Conservation (phyloP, 768 basidiomycete genomes). For the Termitomyces eurrhizus region DNA sequence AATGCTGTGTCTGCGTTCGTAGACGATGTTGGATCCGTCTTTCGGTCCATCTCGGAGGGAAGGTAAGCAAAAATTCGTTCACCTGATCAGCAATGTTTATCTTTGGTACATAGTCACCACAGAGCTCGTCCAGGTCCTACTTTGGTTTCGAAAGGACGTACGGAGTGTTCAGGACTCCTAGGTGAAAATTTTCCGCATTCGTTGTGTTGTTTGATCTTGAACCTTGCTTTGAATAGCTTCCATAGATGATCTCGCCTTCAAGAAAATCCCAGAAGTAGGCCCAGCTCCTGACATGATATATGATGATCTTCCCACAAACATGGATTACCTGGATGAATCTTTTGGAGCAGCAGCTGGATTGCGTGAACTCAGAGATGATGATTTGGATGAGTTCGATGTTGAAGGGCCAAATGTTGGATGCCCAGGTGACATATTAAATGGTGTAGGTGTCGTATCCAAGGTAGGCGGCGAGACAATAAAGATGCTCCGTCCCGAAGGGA, state of each 20-base stretch:
- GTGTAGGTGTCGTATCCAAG: slow-evolving; percentile 48
- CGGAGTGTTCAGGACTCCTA: slow-evolving; percentile 26
- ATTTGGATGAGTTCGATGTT: slow-evolving; percentile 61
- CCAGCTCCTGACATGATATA: slow-evolving; percentile 82
- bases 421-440: slow-evolving; percentile 20
- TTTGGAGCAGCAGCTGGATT: slow-evolving; percentile 78
- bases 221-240: slow-evolving; percentile 41
- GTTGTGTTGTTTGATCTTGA: neutral
- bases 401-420: slow-evolving; percentile 25
- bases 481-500: slow-evolving; percentile 58
- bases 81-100: neutral
- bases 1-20: slow-evolving; percentile 54
- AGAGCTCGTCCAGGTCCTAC: slow-evolving; percentile 26
- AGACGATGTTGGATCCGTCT: slow-evolving; percentile 43
- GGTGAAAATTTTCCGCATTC: slow-evolving; percentile 21
- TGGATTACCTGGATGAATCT: slow-evolving; percentile 82
- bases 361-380: slow-evolving; percentile 68
- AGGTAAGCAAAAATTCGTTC: slow-evolving; percentile 16
- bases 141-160: slow-evolving; percentile 25
- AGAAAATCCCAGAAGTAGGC: slow-evolving; percentile 67
- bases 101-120: slow-evolving; percentile 18
- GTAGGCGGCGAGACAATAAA: slow-evolving; percentile 85
- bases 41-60: slow-evolving; percentile 30
- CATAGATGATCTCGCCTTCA: slow-evolving; percentile 83
- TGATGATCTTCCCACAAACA: slow-evolving; percentile 88